Conservation (phyloP, 1,284 basidiomycete species). For the Puccinia polysora region DNA sequence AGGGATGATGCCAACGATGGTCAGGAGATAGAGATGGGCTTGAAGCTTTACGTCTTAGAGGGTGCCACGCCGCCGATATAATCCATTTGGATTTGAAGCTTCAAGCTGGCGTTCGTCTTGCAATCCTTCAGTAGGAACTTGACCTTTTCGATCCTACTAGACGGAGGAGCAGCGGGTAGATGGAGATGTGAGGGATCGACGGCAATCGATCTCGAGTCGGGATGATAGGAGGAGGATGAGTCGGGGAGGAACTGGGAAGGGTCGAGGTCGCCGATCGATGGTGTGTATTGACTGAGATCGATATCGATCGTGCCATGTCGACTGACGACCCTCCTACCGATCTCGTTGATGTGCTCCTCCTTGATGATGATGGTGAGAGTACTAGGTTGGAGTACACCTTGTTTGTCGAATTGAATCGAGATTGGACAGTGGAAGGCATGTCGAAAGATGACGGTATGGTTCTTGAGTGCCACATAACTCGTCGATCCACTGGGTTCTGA, state of each 20-base stretch:
- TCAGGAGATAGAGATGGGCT: background rate
- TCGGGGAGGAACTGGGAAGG: too few species aligned
- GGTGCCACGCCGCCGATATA: constrained; percentile 19
- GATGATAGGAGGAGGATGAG: too few species aligned
- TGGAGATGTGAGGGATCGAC: too few species aligned
- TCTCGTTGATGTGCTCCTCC: constrained; percentile 20
- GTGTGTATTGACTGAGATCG: constrained; percentile 23
- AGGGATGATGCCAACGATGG: background rate
- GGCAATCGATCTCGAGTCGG: too few species aligned
- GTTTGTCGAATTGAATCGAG: constrained; percentile 19
- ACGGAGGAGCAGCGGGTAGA: too few species aligned
- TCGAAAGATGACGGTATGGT: constrained; percentile 15
- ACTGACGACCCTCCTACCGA: constrained; percentile 18
- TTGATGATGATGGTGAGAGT: constrained; percentile 22
- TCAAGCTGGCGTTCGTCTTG: constrained; percentile 38
- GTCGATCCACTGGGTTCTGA: constrained; percentile 27
- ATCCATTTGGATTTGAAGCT: constrained; percentile 38
- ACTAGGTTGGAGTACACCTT: constrained; percentile 6
- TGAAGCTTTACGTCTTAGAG: constrained; percentile 31
- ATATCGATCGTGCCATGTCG: constrained; percentile 18
- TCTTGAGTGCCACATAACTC: constrained; percentile 26
- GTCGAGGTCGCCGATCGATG: too few species aligned
- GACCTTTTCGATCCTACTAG: constrained; percentile 24
- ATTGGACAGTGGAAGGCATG: constrained; percentile 37
- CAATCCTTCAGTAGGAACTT: constrained; percentile 32